Evolutionary conservation across 2,329 filamentous ascomycete species (phyloP), one percentile per base, ranked within the genome.

Genomic region (Talaromyces funiculosus): DNA sequence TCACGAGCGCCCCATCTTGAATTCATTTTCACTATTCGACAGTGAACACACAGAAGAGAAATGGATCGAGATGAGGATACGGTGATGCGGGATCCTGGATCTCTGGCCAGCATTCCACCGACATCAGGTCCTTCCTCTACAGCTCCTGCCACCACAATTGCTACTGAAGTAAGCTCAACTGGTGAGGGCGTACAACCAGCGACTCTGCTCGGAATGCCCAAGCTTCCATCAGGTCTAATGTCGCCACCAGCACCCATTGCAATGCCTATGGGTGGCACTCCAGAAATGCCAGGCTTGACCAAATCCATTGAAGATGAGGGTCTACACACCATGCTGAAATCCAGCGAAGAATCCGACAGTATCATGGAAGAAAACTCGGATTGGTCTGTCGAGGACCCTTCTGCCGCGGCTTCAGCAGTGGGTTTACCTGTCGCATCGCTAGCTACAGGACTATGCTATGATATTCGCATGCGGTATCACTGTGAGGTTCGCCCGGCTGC

Each of bases 391-490:
- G 72, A 74, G 5, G 71, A 72, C 24, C 43, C 43, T 31, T n/a
- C 51, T 16, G 57, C 64, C 43, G 63, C 66, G 7, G 64, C 64
- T 14, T 22, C 42, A 7, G 70, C 75, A 76, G 60, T 78, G 75
- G 75, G 75, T 9, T 69, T 80, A n/a, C 74, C 77, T 1, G 63
- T 74, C 26, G 71, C 75, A 1, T 75, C 84, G 26, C 78, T 90
- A 1, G 84, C 88, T 0, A 92, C 89, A 0, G 90, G 90, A 3
- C 86, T 89, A 63, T 93, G 90, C 66, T 99, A 97, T 72, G 94
- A 99, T 77, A 87, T 90, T 61, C 86, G 93, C 33, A 99, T 99
- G 94, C 91, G 94, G 63, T 89, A 95, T 63, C 94, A 99, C 72
- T 90, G 92, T 59, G 96, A 97, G 71, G 86, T 90, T 16, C 87